Conservation (phyloP, 176 grass and related monocot species). For the Raddia distichophylla region DNA sequence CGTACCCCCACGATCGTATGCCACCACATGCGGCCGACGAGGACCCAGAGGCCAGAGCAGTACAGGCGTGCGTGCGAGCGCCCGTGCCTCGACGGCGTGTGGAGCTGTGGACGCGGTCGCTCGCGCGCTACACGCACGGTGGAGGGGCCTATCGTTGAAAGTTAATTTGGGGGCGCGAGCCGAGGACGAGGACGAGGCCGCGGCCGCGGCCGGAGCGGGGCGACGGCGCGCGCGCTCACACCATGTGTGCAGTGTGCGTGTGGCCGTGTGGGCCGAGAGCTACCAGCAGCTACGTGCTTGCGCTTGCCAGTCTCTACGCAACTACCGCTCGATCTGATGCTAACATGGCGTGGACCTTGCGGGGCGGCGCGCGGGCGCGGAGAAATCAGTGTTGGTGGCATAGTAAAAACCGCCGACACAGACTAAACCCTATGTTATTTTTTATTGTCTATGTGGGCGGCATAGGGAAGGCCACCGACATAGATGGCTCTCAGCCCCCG, state of each 20-base stretch:
- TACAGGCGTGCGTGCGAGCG: not conserved
- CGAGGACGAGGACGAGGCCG: not conserved
- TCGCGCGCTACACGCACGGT: too few relatives aligned
- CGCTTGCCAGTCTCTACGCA: not conserved
- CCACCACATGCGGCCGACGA: too few relatives aligned
- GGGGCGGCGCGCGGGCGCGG: not conserved
- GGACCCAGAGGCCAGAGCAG: not conserved
- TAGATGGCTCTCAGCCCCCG: too few relatives aligned
- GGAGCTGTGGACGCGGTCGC: too few relatives aligned
- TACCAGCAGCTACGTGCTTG: too few relatives aligned
- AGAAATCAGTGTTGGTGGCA: too few relatives aligned
- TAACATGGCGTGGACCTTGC: not conserved
- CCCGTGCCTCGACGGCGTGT: too few relatives aligned
- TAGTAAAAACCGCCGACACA: too few relatives aligned
- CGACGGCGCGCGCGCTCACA: not conserved
- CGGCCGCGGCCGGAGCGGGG: not conserved
- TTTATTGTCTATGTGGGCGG: too few relatives aligned
- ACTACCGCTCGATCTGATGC: not conserved
- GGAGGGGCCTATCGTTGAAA: not conserved
- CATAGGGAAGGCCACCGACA: too few relatives aligned
- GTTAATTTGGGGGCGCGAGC: not conserved
- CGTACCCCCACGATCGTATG: not conserved
- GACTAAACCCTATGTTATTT: too few relatives aligned
- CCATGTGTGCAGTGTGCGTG: too few relatives aligned
- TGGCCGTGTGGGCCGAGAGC: not conserved